These are phyloP conservation scores for Torulaspora pretoriensis DNA, from an alignment of 1,139 yeast genomes.

Conservation along the genomic window DNA sequence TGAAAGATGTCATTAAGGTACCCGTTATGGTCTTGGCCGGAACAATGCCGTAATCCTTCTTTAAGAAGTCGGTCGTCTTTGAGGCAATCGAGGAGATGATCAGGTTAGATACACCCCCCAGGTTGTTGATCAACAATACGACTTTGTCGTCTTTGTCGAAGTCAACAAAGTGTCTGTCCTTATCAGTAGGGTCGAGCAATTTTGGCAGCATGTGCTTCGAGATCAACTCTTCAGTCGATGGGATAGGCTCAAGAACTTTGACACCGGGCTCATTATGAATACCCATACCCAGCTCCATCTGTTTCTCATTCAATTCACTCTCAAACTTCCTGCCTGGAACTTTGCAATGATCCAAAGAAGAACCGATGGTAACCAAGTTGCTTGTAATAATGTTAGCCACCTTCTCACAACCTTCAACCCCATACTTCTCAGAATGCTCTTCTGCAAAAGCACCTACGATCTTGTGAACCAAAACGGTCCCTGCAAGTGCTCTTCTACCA, in stretches of 20 bases:
- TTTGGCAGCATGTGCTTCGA: conserved; percentile 49
- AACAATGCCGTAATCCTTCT: conserved; percentile 47
- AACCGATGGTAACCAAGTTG: conserved; percentile 79
- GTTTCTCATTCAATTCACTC: conserved; percentile 51
- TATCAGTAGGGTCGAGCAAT: conserved; percentile 52
- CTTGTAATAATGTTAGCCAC: conserved; percentile 60
- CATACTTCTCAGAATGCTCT: conserved; percentile 39
- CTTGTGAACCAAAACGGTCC: conserved; percentile 83
- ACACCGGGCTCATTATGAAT: conserved; percentile 94
- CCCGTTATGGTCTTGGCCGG: conserved; percentile 70
- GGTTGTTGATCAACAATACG: conserved; percentile 66
- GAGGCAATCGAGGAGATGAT: conserved; percentile 66
- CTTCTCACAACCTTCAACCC: conserved; percentile 49
- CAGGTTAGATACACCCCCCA: conserved; percentile 81
- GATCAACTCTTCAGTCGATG: conserved; percentile 55
- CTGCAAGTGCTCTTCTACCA: conserved; percentile 91
- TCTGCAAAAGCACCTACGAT: conserved; percentile 74
- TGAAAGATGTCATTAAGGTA: conserved; percentile 77
- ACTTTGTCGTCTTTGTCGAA: conserved; percentile 61
- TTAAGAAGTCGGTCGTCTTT: conserved; percentile 43
- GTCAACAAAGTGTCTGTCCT: conserved; percentile 67
- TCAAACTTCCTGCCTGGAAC: conserved; percentile 75
- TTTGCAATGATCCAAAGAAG: conserved; percentile 82
- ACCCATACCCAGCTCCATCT: conserved; percentile 91
- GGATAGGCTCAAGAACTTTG: conserved; percentile 65